These are phyloP conservation scores for Trichocomaceae sp. DNA, from an alignment of 2,329 filamentous ascomycete genomes.

Conservation along the genomic window DNA sequence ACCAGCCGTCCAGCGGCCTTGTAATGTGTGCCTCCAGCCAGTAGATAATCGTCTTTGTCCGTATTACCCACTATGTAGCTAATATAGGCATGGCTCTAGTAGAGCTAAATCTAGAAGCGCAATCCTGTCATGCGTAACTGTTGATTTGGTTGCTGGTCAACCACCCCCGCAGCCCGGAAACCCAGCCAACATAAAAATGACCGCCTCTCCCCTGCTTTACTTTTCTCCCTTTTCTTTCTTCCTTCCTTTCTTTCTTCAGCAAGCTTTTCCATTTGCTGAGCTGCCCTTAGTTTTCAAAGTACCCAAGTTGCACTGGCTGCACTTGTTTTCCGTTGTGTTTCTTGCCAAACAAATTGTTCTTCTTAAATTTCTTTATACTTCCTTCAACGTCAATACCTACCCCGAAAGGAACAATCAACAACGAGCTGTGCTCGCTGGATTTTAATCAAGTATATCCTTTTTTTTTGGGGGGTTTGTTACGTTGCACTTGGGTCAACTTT, in stretches of 20 bases:
- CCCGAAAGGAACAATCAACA: neutral
- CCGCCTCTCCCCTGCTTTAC: slow-evolving; percentile 30
- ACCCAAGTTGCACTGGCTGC: slow-evolving; percentile 36
- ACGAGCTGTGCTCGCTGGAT: slow-evolving; percentile 18
- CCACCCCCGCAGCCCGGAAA: slow-evolving; percentile 5
- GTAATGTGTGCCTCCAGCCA: neutral
- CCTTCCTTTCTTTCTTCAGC: slow-evolving; percentile 54
- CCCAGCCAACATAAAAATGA: slow-evolving; percentile 12
- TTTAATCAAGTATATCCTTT: slow-evolving; percentile 1
- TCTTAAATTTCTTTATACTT: slow-evolving; percentile 15
- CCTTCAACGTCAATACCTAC: neutral
- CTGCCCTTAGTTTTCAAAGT: slow-evolving; percentile 41
- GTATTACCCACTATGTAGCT: neutral
- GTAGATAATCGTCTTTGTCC: neutral
- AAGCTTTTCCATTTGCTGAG: slow-evolving; percentile 49
- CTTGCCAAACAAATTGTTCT: slow-evolving; percentile 29
- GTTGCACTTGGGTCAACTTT: slow-evolving; percentile 1
- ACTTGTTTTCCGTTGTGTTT: slow-evolving; percentile 41
- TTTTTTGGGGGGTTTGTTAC: neutral
- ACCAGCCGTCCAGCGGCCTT: slow-evolving; percentile 10
- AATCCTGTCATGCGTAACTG: neutral
- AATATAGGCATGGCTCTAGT: neutral
- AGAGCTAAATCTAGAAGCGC: slow-evolving; percentile 6
- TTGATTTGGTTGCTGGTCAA: neutral
- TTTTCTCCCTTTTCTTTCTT: slow-evolving; percentile 29